Evolutionary conservation across 2,329 filamentous ascomycete genomes (phyloP).

Genomic region (Aotearoamyces nothofagi): DNA sequence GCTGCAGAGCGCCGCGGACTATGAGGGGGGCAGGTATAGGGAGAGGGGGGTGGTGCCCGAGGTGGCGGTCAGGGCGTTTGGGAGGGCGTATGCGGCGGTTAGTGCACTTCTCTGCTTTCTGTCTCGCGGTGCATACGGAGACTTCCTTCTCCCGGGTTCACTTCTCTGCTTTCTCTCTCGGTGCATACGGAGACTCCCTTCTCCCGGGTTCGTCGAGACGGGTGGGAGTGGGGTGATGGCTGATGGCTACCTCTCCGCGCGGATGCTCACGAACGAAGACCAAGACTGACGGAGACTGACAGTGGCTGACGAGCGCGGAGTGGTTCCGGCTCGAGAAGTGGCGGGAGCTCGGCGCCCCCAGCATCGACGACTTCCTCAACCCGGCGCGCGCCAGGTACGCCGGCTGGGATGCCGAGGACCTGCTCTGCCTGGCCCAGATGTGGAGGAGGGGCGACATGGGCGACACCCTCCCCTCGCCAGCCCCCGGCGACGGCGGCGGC

Average conservation of each 20-base stretch:
- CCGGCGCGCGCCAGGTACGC: constrained; percentile 17
- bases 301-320: constrained; percentile 29
- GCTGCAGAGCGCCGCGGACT: constrained; percentile 25
- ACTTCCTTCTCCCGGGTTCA: no score
- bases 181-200: no score
- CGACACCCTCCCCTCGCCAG: no score
- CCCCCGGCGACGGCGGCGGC: no score
- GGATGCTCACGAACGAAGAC: no score
- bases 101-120: no score
- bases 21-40: constrained; percentile 19
- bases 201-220: no score
- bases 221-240: no score
- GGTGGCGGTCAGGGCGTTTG: constrained; percentile 27
- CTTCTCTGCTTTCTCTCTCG: no score
- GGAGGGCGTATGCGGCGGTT: constrained; percentile 28
- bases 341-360: constrained; percentile 19
- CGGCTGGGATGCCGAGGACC: constrained; percentile 27
- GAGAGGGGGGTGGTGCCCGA: constrained; percentile 15
- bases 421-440: constrained; percentile 26
- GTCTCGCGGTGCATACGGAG: no score
- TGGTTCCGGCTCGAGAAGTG: constrained; percentile 30
- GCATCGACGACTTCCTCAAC: constrained; percentile 23
- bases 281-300: no score
- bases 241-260: no score
- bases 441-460: constrained; percentile 29